These are phyloP conservation scores for Acanthamoeba quina DNA, from an alignment of 208 protist genomes.

Conservation along the genomic window DNA sequence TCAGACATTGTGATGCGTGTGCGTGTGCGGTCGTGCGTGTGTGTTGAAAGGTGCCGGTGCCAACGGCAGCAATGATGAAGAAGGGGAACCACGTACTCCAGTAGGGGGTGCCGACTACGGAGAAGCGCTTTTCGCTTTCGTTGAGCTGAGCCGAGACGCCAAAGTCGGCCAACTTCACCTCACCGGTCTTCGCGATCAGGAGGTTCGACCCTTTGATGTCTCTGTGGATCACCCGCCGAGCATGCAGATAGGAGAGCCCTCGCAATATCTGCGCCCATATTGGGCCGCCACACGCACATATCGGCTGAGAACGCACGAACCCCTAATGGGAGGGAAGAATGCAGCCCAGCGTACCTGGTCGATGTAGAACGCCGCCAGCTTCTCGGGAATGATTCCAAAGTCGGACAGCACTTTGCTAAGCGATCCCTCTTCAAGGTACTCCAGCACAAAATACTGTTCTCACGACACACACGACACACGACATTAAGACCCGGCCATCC, in stretches of 20 bases:
- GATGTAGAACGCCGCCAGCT: constrained; percentile 34
- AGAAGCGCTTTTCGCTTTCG: constrained; percentile 72
- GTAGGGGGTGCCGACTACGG: constrained; percentile 92
- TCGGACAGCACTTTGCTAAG: constrained; percentile 91
- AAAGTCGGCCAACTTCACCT: constrained; percentile 95
- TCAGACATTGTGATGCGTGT: too few species aligned
- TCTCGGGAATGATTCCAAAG: constrained; percentile 90
- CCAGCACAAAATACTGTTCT: constrained; percentile 90
- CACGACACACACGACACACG: background rate
- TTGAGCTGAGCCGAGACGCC: constrained; percentile 96
- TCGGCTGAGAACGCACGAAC: constrained; percentile 89
- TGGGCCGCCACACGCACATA: constrained; percentile 34
- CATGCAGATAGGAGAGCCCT: constrained; percentile 93
- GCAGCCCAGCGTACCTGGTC: background rate
- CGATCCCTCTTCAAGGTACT: constrained; percentile 93
- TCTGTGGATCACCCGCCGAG: constrained; percentile 91
- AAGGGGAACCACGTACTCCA: constrained; percentile 88
- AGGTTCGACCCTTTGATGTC: constrained; percentile 91
- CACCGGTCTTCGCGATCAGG: constrained; percentile 20
- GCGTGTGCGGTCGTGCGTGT: background rate
- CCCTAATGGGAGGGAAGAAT: background rate
- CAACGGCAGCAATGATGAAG: background rate
- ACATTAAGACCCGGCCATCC: too few species aligned
- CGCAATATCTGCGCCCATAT: constrained; percentile 87
- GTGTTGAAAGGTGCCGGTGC: background rate